Evolutionary conservation across 2,329 filamentous ascomycete species (phyloP).

Genomic region (Ophiosphaerella herpotricha): DNA sequence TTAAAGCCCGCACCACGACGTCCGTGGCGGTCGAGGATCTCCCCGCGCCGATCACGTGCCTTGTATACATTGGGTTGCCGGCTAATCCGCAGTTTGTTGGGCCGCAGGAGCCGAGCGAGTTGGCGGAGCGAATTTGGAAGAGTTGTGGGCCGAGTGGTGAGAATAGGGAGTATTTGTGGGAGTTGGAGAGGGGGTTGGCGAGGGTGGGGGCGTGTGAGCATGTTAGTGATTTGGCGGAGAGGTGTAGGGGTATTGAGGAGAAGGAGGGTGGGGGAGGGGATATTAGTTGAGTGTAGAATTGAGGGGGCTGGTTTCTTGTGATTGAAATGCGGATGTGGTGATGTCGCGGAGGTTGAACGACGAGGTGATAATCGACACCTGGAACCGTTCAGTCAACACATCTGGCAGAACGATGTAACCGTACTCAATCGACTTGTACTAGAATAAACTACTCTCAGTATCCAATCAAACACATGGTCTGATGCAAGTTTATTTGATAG

Average conservation of each 20-base stretch:
- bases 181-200: constrained; percentile 75
- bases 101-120: constrained; percentile 73
- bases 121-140: constrained; percentile 79
- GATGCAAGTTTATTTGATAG: no score
- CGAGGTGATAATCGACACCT: no score
- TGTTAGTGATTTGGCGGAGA: constrained; percentile 76
- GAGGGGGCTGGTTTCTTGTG: not conserved
- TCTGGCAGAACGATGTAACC: no score
- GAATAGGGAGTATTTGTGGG: constrained; percentile 87
- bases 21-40: not conserved
- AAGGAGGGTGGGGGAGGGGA: constrained; percentile 19
- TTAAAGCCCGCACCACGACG: constrained; percentile 41
- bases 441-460: no score
- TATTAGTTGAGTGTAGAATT: not conserved
- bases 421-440: no score
- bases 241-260: constrained; percentile 68
- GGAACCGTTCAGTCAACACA: no score
- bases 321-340: not conserved
- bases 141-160: constrained; percentile 83
- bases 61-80: constrained; percentile 94
- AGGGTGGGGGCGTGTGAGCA: constrained; percentile 81
- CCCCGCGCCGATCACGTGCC: constrained; percentile 49
- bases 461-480: no score
- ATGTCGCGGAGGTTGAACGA: no score
- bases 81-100: constrained; percentile 91